A percentile compares a stretch with the other conserved stretches of the same genome.
Evolutionary conservation across 2,329 filamentous ascomycete genomes (phyloP).

Genomic region (Beauveria medogensis): DNA sequence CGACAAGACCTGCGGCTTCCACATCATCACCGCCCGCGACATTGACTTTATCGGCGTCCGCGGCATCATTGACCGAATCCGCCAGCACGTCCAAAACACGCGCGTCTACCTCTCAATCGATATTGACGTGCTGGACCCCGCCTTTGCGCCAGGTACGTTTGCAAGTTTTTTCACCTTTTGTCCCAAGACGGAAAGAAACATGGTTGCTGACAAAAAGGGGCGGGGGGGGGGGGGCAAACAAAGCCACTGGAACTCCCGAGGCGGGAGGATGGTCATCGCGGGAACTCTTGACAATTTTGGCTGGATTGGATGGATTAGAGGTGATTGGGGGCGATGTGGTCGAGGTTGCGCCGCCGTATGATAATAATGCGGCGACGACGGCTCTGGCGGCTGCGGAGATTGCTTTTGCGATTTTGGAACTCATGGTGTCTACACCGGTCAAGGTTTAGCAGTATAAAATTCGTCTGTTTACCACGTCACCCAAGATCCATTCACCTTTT

Average conservation of each 20-base stretch:
- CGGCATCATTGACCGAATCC: constrained; percentile 58
- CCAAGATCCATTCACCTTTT: too few relatives aligned
- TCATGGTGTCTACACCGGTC: constrained; percentile 16
- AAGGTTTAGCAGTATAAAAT: constrained; percentile 1
- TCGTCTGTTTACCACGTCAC: too few relatives aligned
- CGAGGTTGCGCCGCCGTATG: constrained; percentile 76
- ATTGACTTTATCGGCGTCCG: constrained; percentile 68
- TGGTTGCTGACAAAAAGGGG: neutral
- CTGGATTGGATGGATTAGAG: constrained; percentile 70
- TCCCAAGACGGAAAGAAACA: too few relatives aligned
- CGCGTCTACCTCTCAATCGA: constrained; percentile 69
- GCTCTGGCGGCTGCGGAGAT: constrained; percentile 74
- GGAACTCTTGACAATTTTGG: constrained; percentile 69
- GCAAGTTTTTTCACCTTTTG: too few relatives aligned
- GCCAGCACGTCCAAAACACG: constrained; percentile 59
- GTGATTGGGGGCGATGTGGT: constrained; percentile 79
- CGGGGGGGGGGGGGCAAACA: neutral
- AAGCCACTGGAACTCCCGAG: constrained; percentile 75
- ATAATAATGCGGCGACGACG: constrained; percentile 68
- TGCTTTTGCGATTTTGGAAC: constrained; percentile 63
- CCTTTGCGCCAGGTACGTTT: constrained; percentile 16
- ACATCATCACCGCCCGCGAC: constrained; percentile 33
- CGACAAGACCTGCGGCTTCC: constrained; percentile 18
- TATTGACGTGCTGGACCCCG: constrained; percentile 73
- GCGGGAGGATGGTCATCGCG: constrained; percentile 79